Percentiles rank a stretch among this genome's conserved stretches.
phyloP scores from a whole-genome alignment of 2,329 filamentous ascomycete genomes.

The Escovopsis sp. region DNA sequence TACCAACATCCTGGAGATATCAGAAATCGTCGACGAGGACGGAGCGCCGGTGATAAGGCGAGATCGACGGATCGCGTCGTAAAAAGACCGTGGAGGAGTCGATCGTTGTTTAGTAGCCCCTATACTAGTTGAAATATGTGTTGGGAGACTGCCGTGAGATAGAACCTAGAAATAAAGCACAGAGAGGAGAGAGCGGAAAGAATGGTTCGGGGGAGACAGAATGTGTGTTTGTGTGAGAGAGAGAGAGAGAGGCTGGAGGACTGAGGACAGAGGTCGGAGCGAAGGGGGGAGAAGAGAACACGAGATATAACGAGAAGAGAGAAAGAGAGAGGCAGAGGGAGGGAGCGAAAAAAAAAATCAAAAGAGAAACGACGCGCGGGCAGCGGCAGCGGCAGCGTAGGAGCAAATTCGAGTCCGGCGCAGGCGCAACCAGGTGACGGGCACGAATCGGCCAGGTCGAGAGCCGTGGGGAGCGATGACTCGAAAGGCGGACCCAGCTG shows the following conservation, averaged over 20 bases:
- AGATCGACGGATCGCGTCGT: conserved; percentile 5
- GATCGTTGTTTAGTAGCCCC: conserved; percentile 1
- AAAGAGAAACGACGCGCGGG: not conserved
- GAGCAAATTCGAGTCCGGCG: not conserved
- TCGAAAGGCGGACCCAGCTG: not conserved
- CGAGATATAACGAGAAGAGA: no score
- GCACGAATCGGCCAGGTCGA: not conserved
- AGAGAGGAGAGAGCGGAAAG: not conserved
- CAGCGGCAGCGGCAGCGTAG: not conserved
- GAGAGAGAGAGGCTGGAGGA: no score
- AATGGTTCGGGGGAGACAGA: not conserved
- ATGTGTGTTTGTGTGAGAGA: no score
- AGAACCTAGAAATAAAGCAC: not conserved
- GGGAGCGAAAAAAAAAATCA: not conserved
- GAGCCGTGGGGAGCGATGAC: not conserved
- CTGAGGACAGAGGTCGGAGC: no score
- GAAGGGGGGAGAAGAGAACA: no score
- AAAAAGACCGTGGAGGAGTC: not conserved
- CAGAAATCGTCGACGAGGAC: conserved; percentile 5
- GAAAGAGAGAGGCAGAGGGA: no score
- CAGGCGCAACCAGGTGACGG: not conserved
- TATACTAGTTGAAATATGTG: not conserved
- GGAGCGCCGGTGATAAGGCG: conserved; percentile 1
- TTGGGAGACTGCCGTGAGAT: not conserved
- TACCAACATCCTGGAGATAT: conserved; percentile 43